Evolutionary conservation across 352 stramenopile species (phyloP).

Genomic region (Globisporangium polare): DNA sequence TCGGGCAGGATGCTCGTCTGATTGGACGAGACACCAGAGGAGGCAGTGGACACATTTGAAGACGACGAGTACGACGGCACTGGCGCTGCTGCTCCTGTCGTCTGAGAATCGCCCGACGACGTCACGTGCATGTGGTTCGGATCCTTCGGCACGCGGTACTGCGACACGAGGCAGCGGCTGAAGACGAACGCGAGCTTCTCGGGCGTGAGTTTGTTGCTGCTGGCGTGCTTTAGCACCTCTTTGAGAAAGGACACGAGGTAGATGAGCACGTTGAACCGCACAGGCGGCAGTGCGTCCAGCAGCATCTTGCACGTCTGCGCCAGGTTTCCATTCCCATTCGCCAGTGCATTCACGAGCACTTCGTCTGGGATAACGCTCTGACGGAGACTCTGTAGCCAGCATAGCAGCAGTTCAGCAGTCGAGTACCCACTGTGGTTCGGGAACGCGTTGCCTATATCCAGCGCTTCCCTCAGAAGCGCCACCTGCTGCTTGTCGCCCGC

Average conservation of each 20-base stretch:
- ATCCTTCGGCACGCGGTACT: constrained; percentile 26
- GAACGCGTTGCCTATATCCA: constrained; percentile 92
- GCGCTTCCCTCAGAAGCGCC: constrained; percentile 75
- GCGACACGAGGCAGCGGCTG: constrained; percentile 60
- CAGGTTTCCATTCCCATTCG: constrained; percentile 64
- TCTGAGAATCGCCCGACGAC: constrained; percentile 6
- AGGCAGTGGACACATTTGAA: constrained; percentile 28
- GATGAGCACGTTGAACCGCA: constrained; percentile 97
- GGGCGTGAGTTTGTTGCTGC: constrained; percentile 60
- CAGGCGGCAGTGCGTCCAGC: constrained; percentile 83
- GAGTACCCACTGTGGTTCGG: constrained; percentile 80
- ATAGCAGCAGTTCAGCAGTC: constrained; percentile 88
- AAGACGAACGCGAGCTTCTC: constrained; percentile 79
- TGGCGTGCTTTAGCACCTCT: constrained; percentile 83
- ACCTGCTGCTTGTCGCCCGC: constrained; percentile 65
- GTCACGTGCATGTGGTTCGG: not conserved
- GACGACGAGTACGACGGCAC: constrained; percentile 28
- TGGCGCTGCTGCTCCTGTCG: not conserved
- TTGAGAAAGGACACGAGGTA: constrained; percentile 97
- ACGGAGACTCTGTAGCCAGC: constrained; percentile 89
- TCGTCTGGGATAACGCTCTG: constrained; percentile 87
- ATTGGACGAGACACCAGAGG: constrained; percentile 27
- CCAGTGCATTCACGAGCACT: constrained; percentile 63
- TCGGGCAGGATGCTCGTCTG: constrained; percentile 43
- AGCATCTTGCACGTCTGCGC: constrained; percentile 67